Base-by-base conservation (phyloP, 768 basidiomycete species). In the Podaxis sp. region DNA sequence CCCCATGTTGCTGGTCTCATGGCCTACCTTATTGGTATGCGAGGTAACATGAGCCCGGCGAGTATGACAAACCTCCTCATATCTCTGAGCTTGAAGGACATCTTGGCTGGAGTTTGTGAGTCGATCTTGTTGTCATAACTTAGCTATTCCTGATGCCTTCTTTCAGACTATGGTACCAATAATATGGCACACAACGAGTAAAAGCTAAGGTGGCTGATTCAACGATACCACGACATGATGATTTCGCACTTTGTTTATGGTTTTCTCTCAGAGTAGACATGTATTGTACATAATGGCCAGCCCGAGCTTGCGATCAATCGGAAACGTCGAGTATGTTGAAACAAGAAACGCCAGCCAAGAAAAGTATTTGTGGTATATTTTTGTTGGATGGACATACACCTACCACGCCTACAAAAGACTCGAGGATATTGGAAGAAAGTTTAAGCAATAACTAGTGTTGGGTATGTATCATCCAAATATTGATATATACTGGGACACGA, bases 1-100 rank as follows among this genome's bases (percentile, higher is more conserved):
- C 77, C 80, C 22, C 75, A 80, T 63, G 70, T 81, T 33, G 69
- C 78, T n/a, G 80, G 80, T 33, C 69, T 80, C 55, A 70, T 78
- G 17, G 78, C 78, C 22, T 77, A 76, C 53, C 63, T 77, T 39
- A 71, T 79, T 48, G 63, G 65, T 46, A 57, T 69, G 8, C 64
- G 72, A 33, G 77, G 77, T 2, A 72, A 74, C 52, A 64, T 59
- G 46, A 61, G 70, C 19, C 78, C 79, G 17, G 74, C 72, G 12
- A 66, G 56, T 28, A 72, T 77, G 64, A 56, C 59, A 30, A 64
- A 57, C 26, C 66, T 66, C 49, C 52, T 77, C 64, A 61, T 71
- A 57, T 56, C 44, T 49, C 64, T 75, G 51, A 64, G 68, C 36
- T 61, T 73, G 26, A 74, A 71, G 59, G 67, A 63, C n/a, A 70